Conservation (phyloP, 2,329 filamentous ascomycete species). For the Eutypa lata region DNA sequence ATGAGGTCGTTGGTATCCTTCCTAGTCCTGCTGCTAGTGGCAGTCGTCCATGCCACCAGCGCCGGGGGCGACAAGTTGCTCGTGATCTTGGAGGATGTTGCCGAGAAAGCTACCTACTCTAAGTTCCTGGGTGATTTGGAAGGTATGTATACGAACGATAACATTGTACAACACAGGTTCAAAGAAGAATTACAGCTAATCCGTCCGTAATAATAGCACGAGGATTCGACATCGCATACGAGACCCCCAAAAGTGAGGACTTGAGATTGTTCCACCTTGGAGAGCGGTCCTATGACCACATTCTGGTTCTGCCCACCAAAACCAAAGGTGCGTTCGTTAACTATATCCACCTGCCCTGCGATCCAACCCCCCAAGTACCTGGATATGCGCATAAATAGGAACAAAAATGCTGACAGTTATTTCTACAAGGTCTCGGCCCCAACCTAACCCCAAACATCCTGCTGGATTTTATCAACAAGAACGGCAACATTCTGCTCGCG, state of each 20-base stretch:
- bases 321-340: constrained; percentile 66
- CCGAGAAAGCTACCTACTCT: constrained; percentile 79
- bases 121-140: constrained; percentile 73
- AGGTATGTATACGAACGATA: constrained; percentile 53
- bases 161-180: neutral
- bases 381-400: neutral
- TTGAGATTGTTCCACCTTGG: constrained; percentile 81
- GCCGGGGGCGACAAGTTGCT: constrained; percentile 76
- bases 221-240: constrained; percentile 76
- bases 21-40: constrained; percentile 63
- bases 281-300: constrained; percentile 85
- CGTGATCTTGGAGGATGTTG: constrained; percentile 79
- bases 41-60: constrained; percentile 72
- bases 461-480: constrained; percentile 84
- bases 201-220: constrained; percentile 62
- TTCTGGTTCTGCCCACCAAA: constrained; percentile 84
- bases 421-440: constrained; percentile 72
- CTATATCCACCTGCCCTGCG: too few species aligned
- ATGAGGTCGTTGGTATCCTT: constrained; percentile 71
- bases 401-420: constrained; percentile 1
- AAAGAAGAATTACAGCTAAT: too few species aligned
- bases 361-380: constrained; percentile 2
- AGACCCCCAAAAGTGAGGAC: constrained; percentile 77
- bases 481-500: constrained; percentile 87
- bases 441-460: constrained; percentile 81